phyloP scores from a whole-genome alignment of 1,284 basidiomycete genomes.

The Polyporus tsugae region DNA sequence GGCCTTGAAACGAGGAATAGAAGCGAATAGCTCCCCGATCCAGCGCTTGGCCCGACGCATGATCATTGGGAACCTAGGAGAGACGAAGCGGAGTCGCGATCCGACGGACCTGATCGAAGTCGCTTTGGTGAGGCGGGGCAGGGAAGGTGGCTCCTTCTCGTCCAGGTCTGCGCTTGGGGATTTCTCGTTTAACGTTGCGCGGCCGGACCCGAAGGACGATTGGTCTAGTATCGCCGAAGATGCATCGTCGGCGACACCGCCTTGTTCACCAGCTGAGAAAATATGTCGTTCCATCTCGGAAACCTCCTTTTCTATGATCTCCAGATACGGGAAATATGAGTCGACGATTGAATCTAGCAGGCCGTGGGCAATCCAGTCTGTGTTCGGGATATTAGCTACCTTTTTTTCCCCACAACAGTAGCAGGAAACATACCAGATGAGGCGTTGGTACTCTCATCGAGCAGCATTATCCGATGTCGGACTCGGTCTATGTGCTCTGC shows the following conservation, averaged over 20 bases:
- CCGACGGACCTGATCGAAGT: conserved; percentile 13
- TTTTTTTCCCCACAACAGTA: background rate
- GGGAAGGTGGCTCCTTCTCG: conserved; percentile 23
- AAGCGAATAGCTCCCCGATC: conserved; percentile 20
- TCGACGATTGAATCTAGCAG: conserved; percentile 95
- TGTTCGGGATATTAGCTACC: background rate
- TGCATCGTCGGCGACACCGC: background rate
- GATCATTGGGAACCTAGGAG: conserved; percentile 34
- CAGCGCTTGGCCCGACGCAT: conserved; percentile 34
- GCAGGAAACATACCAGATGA: conserved; percentile 65
- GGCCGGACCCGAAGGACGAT: conserved; percentile 13
- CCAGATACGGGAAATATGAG: conserved; percentile 90
- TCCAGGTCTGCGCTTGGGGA: conserved; percentile 2
- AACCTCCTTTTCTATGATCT: conserved; percentile 87
- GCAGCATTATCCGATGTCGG: conserved; percentile 69
- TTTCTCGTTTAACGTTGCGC: conserved; percentile 14
- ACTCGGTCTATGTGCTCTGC: conserved; percentile 86
- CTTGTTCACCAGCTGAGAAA: conserved; percentile 45
- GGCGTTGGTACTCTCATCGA: conserved; percentile 67
- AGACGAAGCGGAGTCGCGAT: conserved; percentile 34
- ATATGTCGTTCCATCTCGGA: conserved; percentile 81
- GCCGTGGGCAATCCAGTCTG: conserved; percentile 96
- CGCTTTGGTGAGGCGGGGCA: conserved; percentile 19
- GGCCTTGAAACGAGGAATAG: conserved; percentile 30
- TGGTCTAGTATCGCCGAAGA: background rate